These are phyloP conservation scores for Colletotrichum salicis DNA, from an alignment of 2,329 filamentous ascomycete genomes.

Conservation along the genomic window DNA sequence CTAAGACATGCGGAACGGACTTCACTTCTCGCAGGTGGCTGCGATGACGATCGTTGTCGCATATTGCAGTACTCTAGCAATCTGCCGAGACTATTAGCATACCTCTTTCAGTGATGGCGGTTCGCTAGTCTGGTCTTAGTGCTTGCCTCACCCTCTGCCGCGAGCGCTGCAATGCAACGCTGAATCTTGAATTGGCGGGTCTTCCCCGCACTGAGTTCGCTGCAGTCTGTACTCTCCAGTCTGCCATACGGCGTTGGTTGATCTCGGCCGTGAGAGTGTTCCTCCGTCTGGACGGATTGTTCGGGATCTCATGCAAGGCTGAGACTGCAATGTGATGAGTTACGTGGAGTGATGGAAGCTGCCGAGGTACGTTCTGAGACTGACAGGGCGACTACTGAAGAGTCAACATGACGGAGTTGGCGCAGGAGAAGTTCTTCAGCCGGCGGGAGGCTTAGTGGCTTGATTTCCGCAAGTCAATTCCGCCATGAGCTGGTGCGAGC, in stretches of 20 bases:
- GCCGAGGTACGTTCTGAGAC: not conserved
- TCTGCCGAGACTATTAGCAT: not conserved
- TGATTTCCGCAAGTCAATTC: not conserved
- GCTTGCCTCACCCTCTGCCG: not conserved
- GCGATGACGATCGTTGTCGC: not conserved
- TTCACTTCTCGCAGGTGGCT: not conserved
- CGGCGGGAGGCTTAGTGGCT: not conserved
- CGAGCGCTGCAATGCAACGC: not conserved
- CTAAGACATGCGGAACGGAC: not conserved
- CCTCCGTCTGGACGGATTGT: not conserved
- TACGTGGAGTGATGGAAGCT: not conserved
- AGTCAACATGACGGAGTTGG: not conserved
- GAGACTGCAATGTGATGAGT: not conserved
- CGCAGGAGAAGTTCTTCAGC: not conserved
- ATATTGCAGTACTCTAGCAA: not conserved
- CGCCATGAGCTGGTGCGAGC: not conserved
- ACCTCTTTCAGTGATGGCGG: not conserved
- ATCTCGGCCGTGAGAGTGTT: not conserved
- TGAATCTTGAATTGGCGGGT: not conserved
- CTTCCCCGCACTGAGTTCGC: not conserved
- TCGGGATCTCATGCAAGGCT: not conserved
- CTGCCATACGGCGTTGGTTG: not conserved
- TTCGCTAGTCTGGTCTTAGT: slow-evolving; percentile 5
- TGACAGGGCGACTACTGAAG: not conserved
- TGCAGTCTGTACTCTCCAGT: not conserved